Percentiles rank a stretch among this genome's conserved stretches.
Conservation (phyloP, 352 stramenopile genomes). For the Salisapilia sapeloensis region DNA sequence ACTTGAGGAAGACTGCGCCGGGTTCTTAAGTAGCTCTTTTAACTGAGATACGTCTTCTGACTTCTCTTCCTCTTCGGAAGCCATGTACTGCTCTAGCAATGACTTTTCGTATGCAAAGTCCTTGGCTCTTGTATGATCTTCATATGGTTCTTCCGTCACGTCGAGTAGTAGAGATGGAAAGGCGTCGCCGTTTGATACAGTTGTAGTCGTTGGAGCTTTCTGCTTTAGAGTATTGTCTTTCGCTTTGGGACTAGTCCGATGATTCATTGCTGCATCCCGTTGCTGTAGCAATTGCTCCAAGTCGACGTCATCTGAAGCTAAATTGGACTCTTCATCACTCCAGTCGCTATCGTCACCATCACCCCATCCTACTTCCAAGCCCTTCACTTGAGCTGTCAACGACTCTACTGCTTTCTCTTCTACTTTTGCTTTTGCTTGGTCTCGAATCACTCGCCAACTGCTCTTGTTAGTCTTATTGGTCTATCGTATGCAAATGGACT, state of each 20-base stretch:
- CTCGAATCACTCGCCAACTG: slow-evolving; percentile 60
- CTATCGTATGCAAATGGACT: too few relatives aligned
- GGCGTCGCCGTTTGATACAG: slow-evolving; percentile 4
- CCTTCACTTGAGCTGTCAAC: slow-evolving; percentile 5
- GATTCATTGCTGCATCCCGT: slow-evolving; percentile 44
- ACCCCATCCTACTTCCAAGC: slow-evolving; percentile 6
- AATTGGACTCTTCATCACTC: slow-evolving; percentile 37
- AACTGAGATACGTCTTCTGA: slow-evolving; percentile 39
- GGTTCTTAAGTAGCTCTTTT: slow-evolving; percentile 29
- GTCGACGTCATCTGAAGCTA: slow-evolving; percentile 12
- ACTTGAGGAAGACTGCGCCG: slow-evolving; percentile 21
- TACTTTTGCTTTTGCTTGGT: slow-evolving; percentile 15
- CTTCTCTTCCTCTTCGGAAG: slow-evolving; percentile 63
- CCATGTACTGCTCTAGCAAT: slow-evolving; percentile 65
- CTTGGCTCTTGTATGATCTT: slow-evolving; percentile 39
- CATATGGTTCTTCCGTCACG: slow-evolving; percentile 61
- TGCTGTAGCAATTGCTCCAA: slow-evolving; percentile 50
- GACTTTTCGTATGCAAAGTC: slow-evolving; percentile 57
- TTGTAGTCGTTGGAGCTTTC: neutral
- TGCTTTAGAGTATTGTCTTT: slow-evolving; percentile 2
- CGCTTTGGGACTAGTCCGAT: slow-evolving; percentile 2
- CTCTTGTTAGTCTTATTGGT: neutral
- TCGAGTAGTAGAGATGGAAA: slow-evolving; percentile 52
- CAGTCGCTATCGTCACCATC: slow-evolving; percentile 54
- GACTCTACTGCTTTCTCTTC: slow-evolving; percentile 1